Percentiles rank a stretch among this genome's conserved stretches.
These are phyloP conservation scores for Microascus cirrosus DNA, from an alignment of 2,329 filamentous ascomycete genomes.

Conservation along the genomic window DNA sequence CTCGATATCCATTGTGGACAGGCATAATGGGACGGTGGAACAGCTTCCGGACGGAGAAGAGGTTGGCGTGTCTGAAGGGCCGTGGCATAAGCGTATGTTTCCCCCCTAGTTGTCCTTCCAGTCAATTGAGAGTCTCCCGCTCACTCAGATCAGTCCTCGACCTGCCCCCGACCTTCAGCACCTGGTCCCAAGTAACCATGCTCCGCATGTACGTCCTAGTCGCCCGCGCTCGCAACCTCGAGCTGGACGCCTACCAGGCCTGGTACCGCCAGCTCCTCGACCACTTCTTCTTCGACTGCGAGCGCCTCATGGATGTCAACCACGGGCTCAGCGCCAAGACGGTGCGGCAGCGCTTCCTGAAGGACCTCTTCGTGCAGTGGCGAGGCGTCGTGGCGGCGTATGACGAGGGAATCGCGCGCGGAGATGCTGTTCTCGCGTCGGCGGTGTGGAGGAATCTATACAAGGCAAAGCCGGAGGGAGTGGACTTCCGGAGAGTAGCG, in stretches of 20 bases:
- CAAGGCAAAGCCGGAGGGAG: slow-evolving; percentile 49
- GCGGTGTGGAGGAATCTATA: slow-evolving; percentile 93
- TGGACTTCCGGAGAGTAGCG: slow-evolving; percentile 37
- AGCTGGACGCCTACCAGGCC: slow-evolving; percentile 53
- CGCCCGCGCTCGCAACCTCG: slow-evolving; percentile 70
- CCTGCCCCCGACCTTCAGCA: slow-evolving; percentile 79
- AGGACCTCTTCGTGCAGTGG: slow-evolving; percentile 92
- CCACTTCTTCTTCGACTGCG: slow-evolving; percentile 87
- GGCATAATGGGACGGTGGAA: slow-evolving; percentile 55
- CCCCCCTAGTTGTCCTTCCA: background rate
- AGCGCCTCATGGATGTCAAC: slow-evolving; percentile 70
- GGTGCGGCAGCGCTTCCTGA: slow-evolving; percentile 56
- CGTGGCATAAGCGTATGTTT: slow-evolving; percentile 70
- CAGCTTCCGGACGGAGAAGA: slow-evolving; percentile 73
- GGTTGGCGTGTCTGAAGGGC: slow-evolving; percentile 60
- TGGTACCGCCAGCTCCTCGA: slow-evolving; percentile 90
- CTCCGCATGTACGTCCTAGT: slow-evolving; percentile 91
- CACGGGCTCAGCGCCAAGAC: slow-evolving; percentile 57
- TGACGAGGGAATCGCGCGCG: slow-evolving; percentile 68
- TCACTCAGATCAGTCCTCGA: slow-evolving; percentile 47
- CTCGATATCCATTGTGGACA: slow-evolving; percentile 54
- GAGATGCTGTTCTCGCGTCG: slow-evolving; percentile 65
- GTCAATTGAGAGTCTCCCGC: background rate
- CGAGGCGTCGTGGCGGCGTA: slow-evolving; percentile 75
- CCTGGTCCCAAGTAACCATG: slow-evolving; percentile 93